Conservation (phyloP, 2,329 filamentous ascomycete species). For the Diaporthe citriasiana region DNA sequence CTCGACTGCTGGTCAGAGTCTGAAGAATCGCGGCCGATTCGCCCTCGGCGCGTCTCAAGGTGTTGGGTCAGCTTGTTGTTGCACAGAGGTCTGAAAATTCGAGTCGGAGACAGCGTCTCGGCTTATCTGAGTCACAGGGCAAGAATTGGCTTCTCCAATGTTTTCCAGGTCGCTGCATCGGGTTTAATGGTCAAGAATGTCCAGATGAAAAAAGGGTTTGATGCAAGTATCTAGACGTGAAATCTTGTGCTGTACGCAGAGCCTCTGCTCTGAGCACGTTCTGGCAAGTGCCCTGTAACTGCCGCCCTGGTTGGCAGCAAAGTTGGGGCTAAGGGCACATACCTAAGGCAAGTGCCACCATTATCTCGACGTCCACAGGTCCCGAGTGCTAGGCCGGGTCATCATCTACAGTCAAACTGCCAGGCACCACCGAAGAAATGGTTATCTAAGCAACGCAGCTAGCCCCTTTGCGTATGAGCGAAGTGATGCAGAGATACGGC, state of each 20-base stretch:
- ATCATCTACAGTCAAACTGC: neutral
- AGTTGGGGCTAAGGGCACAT: neutral
- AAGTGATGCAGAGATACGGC: neutral
- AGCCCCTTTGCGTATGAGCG: neutral
- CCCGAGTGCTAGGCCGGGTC: neutral
- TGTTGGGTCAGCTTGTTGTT: slow-evolving; percentile 11
- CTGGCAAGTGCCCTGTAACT: slow-evolving; percentile 28
- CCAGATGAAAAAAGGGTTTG: neutral
- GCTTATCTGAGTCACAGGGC: slow-evolving; percentile 7
- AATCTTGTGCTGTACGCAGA: neutral
- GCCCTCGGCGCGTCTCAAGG: neutral
- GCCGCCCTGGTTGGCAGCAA: neutral
- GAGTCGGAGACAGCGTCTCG: neutral
- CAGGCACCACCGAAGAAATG: neutral
- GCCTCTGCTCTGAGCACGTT: slow-evolving; percentile 9
- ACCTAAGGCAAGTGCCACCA: neutral
- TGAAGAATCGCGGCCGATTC: neutral
- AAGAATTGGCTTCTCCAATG: neutral
- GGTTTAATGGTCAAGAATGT: neutral
- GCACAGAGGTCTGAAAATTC: neutral
- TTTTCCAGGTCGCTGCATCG: slow-evolving; percentile 17
- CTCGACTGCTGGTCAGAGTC: neutral
- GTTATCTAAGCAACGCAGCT: neutral
- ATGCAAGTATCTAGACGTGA: neutral
- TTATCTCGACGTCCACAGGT: neutral